Evolutionary conservation across 75 land plant genomes (phyloP).

Genomic region (Gnetum montanum): DNA sequence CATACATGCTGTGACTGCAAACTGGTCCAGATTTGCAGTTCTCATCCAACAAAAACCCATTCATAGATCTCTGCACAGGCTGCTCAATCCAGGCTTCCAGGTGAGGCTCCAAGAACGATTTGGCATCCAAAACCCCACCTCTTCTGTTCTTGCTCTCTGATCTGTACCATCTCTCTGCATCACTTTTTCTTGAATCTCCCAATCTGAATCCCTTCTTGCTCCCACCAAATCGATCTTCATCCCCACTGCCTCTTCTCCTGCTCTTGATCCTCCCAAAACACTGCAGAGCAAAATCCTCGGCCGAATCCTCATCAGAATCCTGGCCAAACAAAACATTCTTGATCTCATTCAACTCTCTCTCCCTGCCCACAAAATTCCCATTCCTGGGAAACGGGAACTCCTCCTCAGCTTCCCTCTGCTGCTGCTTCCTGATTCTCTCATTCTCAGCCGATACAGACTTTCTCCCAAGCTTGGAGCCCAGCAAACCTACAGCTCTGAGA

Average conservation of each 20-base stretch:
- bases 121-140: slow-evolving; percentile 26
- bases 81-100: slow-evolving; percentile 62
- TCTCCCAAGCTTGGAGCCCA: slow-evolving; percentile 58
- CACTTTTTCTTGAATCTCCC: slow-evolving; percentile 12
- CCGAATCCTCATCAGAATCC: slow-evolving; percentile 21
- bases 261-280: neutral
- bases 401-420: slow-evolving; percentile 22
- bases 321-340: slow-evolving; percentile 49
- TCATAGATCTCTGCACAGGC: slow-evolving; percentile 17
- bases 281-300: slow-evolving; percentile 34
- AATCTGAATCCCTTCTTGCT: neutral
- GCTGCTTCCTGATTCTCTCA: slow-evolving; percentile 12
- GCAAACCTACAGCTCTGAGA: slow-evolving; percentile 38
- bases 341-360: slow-evolving; percentile 55
- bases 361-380: slow-evolving; percentile 59
- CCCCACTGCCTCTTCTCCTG: slow-evolving; percentile 6
- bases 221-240: slow-evolving; percentile 6
- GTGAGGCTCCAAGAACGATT: slow-evolving; percentile 40
- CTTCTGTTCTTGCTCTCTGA: slow-evolving; percentile 1
- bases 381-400: slow-evolving; percentile 68
- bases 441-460: slow-evolving; percentile 25
- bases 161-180: slow-evolving; percentile 10
- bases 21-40: slow-evolving; percentile 30
- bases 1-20: slow-evolving; percentile 17
- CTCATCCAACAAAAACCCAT: slow-evolving; percentile 14